phyloP scores from a whole-genome alignment of 2,329 filamentous ascomycete species.

The Paraphaeosphaeria minitans region DNA sequence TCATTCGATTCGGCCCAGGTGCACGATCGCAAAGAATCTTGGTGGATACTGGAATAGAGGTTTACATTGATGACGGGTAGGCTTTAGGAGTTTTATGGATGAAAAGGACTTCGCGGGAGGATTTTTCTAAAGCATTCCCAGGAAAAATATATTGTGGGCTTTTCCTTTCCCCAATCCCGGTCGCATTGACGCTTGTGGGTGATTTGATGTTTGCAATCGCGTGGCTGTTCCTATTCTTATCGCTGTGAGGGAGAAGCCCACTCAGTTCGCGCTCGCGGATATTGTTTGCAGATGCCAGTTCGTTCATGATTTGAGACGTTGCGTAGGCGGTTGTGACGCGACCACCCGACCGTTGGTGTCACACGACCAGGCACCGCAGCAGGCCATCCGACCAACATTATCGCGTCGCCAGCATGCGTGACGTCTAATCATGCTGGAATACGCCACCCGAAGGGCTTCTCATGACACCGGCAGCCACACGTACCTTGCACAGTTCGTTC shows the following conservation, averaged over 20 bases:
- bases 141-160: conserved; percentile 29
- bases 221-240: not conserved
- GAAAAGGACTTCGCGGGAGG: conserved; percentile 25
- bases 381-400: not conserved
- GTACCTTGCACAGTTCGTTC: not conserved
- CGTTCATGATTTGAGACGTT: not conserved
- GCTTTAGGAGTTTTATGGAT: conserved; percentile 23
- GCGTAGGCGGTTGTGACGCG: not conserved
- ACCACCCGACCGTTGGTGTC: conserved; percentile 5
- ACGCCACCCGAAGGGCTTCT: not conserved
- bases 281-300: not conserved
- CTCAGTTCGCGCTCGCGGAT: not conserved
- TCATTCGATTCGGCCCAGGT: conserved; percentile 32
- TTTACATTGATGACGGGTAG: conserved; percentile 29
- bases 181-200: not conserved
- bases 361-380: not conserved
- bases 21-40: conserved; percentile 25
- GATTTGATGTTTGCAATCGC: not conserved
- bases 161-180: conserved; percentile 8
- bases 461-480: not conserved
- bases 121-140: conserved; percentile 33
- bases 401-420: not conserved
- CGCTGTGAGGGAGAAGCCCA: not conserved
- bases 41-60: conserved; percentile 30
- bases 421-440: not conserved